Evolutionary conservation across 441 rosid genomes (phyloP).

Genomic region (Brassica balearica): DNA sequence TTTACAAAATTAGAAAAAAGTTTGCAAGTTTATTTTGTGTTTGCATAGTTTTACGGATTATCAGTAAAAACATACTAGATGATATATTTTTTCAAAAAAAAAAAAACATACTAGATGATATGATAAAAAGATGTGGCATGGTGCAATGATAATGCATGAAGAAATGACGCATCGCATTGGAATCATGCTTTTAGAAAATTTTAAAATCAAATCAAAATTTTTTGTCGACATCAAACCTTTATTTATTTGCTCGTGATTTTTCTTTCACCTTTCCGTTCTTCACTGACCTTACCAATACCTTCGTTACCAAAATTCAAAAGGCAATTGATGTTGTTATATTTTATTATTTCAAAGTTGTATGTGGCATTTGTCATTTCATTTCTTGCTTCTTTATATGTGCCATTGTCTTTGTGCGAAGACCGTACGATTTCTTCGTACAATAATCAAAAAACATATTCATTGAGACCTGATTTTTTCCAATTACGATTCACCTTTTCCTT

Average conservation of each 20-base stretch:
- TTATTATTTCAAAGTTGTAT: slow-evolving; percentile 27
- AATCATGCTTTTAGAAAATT: slow-evolving; percentile 38
- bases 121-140: slow-evolving; percentile 17
- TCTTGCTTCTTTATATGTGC: slow-evolving; percentile 28
- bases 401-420: slow-evolving; percentile 28
- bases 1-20: no score
- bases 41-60: background rate
- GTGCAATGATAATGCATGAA: slow-evolving; percentile 36
- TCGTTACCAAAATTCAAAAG: slow-evolving; percentile 40
- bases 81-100: no score
- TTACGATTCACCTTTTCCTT: slow-evolving; percentile 7
- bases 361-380: slow-evolving; percentile 26
- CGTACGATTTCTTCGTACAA: slow-evolving; percentile 42
- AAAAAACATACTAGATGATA: background rate
- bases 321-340: slow-evolving; percentile 33
- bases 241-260: slow-evolving; percentile 38
- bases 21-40: background rate
- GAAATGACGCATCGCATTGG: slow-evolving; percentile 39
- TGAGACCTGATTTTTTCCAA: slow-evolving; percentile 10
- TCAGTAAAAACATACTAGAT: background rate
- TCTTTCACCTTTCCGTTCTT: slow-evolving; percentile 36
- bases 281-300: slow-evolving; percentile 15
- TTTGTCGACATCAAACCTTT: slow-evolving; percentile 24
- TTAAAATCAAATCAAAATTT: slow-evolving; percentile 34
- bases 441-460: slow-evolving; percentile 12